Conservation (phyloP, 305 asterid species). For the Fraxinus greggii region DNA sequence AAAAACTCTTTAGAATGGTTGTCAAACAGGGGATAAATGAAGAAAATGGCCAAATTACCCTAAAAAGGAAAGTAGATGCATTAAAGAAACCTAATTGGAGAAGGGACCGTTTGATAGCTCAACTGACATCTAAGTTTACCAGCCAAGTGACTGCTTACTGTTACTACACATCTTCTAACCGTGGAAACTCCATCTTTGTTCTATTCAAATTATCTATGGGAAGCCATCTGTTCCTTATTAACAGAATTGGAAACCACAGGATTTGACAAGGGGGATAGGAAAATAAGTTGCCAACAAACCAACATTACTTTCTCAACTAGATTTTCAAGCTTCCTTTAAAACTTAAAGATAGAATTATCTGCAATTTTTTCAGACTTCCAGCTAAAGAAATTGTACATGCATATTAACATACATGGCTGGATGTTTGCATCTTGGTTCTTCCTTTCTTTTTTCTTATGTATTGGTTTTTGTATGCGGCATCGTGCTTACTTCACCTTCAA, state of each 20-base stretch:
- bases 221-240: background rate
- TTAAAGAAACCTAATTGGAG: background rate
- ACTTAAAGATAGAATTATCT: background rate
- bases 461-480: background rate
- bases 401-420: background rate
- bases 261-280: background rate
- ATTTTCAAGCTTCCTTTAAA: background rate
- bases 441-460: background rate
- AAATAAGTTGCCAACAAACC: background rate
- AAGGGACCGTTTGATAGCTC: background rate
- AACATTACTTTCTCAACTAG: background rate
- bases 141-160: background rate
- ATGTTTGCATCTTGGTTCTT: constrained; percentile 4
- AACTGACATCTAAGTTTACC: constrained; percentile 9
- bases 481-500: background rate
- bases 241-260: constrained; percentile 4
- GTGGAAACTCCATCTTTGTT: background rate
- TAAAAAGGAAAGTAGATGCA: background rate
- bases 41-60: background rate
- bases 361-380: background rate
- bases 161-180: background rate
- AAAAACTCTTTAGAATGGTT: background rate
- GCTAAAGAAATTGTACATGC: background rate
- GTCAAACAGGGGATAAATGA: background rate
- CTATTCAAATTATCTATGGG: background rate